These are phyloP conservation scores for Buddleja alternifolia DNA, from an alignment of 257 asterid genomes.

Conservation along the genomic window DNA sequence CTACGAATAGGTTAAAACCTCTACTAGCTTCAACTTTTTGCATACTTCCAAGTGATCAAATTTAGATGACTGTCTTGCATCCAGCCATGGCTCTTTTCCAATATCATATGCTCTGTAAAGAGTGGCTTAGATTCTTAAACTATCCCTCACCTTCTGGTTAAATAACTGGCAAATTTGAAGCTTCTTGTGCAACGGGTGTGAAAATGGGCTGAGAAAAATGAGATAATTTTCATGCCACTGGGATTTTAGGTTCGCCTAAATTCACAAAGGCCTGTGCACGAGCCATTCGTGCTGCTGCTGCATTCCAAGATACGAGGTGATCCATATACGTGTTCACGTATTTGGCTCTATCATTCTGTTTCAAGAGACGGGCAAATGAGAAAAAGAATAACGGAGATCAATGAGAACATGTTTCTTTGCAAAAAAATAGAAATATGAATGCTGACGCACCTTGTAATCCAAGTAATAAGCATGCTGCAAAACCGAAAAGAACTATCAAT, in stretches of 20 bases:
- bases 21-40: too few species aligned
- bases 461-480: slow-evolving; percentile 76
- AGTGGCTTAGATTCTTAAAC: too few species aligned
- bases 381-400: neutral
- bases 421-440: slow-evolving; percentile 18
- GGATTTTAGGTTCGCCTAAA: slow-evolving; percentile 92
- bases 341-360: slow-evolving; percentile 56
- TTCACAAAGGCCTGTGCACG: slow-evolving; percentile 95
- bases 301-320: slow-evolving; percentile 83
- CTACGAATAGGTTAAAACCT: too few species aligned
- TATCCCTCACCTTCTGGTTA: too few species aligned
- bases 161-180: too few species aligned
- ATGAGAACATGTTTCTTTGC: neutral
- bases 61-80: too few species aligned
- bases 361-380: neutral
- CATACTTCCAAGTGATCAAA: too few species aligned
- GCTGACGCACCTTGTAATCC: slow-evolving; percentile 55
- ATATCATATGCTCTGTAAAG: too few species aligned
- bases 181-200: too few species aligned
- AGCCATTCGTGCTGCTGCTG: slow-evolving; percentile 85
- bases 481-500: slow-evolving; percentile 19
- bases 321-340: slow-evolving; percentile 54
- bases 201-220: neutral
- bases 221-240: slow-evolving; percentile 65
- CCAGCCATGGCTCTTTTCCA: too few species aligned